Conservation (phyloP, 1,139 yeast genomes). For the Taphrina communis region DNA sequence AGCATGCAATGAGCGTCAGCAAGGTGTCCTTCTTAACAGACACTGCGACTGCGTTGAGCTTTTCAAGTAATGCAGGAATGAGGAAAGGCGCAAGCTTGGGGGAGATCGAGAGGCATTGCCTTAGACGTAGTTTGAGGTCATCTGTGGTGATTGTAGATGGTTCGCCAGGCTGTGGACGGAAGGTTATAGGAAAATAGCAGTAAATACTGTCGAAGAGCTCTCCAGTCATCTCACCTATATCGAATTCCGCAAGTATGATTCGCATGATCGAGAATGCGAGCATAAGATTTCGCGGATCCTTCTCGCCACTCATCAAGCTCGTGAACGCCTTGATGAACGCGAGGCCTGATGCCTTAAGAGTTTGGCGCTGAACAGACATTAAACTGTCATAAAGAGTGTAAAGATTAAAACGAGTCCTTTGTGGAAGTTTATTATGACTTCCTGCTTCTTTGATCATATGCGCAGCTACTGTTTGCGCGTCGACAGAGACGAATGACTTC, state of each 20-base stretch:
- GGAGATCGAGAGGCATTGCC: slow-evolving; percentile 64
- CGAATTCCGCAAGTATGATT: slow-evolving; percentile 58
- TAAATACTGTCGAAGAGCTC: slow-evolving; percentile 86
- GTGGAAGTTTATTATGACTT: slow-evolving; percentile 56
- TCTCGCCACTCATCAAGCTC: slow-evolving; percentile 81
- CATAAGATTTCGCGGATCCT: slow-evolving; percentile 87
- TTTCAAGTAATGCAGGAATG: slow-evolving; percentile 78
- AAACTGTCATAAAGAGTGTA: slow-evolving; percentile 60
- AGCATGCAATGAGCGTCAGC: slow-evolving; percentile 63
- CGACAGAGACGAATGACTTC: slow-evolving; percentile 25
- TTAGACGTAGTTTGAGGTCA: slow-evolving; percentile 67
- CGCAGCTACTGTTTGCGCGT: slow-evolving; percentile 4
- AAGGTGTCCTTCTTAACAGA: slow-evolving; percentile 78
- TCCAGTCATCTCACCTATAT: slow-evolving; percentile 50
- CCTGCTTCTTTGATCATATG: slow-evolving; percentile 23
- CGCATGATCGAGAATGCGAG: slow-evolving; percentile 68
- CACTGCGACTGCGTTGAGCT: slow-evolving; percentile 81
- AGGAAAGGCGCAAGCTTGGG: slow-evolving; percentile 72
- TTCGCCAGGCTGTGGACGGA: slow-evolving; percentile 80
- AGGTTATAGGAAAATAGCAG: slow-evolving; percentile 96
- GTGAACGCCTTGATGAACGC: slow-evolving; percentile 63
- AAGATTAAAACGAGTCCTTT: slow-evolving; percentile 66
- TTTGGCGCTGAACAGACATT: slow-evolving; percentile 49
- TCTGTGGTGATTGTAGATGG: slow-evolving; percentile 82
- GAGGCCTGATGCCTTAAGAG: slow-evolving; percentile 51